Evolutionary conservation across 2,329 filamentous ascomycete species (phyloP), one percentile per base, ranked within the genome.

Genomic region (Phialophora chinensis): DNA sequence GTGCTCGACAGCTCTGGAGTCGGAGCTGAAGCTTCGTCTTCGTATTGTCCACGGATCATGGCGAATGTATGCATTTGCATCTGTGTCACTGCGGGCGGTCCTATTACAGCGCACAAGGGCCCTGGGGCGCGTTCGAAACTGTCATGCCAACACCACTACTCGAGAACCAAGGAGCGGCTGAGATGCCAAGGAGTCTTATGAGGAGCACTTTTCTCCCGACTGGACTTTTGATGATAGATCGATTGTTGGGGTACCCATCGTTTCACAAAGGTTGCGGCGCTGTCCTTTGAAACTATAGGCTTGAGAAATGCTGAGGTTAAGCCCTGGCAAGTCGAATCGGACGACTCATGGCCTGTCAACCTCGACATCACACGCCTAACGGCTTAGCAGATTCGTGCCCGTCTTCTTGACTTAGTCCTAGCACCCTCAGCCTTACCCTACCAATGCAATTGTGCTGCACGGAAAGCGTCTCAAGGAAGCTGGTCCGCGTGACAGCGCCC

Each of bases 131-230:
- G n/a, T n/a, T n/a, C 23, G 49, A 27, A 52, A 52, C 6, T 52
- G 49, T 23, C 20, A 52, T 52, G 49, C 49, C 49, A 52, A 52
- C 17, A 17, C 49, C 49, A 5, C 49, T 27, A 52, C 49, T 25
- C 49, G 49, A 52, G 25, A 20, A 25, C 49, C 49, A 52, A 29
- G 49, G 49, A 52, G 23, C 49, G 49, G 49, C 49, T 52, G 49
- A 52, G 49, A 52, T 44, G 49, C 49, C 49, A 52, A 52, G 49
- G 23, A 27, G 20, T 52, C 49, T 52, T 52, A 23, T n/a, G 49
- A 52, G 20, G 23, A 52, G 49, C 25, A n/a, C n/a, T n/a, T n/a
- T n/a, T 12, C 25, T 25, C 20, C 49, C 49, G 23, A 52, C 20
- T 52, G 11, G 20, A 23, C 49, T 10, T 11, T 23, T 29, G 23